Evolutionary conservation across 2,329 filamentous ascomycete species (phyloP).

Genomic region (Colletotrichum lentis): DNA sequence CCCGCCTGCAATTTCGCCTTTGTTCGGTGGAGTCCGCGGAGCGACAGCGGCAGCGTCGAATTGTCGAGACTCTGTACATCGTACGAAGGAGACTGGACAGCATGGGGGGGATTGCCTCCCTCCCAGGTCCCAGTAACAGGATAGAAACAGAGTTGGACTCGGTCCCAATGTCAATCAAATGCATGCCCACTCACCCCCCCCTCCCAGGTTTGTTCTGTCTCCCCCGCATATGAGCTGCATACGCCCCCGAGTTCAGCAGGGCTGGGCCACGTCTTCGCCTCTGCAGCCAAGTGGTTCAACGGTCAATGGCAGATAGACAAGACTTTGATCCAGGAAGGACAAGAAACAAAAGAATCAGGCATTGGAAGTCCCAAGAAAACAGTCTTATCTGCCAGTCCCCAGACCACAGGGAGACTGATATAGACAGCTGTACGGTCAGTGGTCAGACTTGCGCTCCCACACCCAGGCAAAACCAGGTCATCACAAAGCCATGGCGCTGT

Average conservation of each 20-base stretch:
- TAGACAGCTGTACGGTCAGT: slow-evolving; percentile 8
- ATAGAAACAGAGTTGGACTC: neutral
- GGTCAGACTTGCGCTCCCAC: slow-evolving; percentile 3
- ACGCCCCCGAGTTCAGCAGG: neutral
- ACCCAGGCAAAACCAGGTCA: neutral
- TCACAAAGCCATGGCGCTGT: neutral
- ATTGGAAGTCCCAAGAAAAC: neutral
- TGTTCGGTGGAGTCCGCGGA: neutral
- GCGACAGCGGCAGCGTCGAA: neutral
- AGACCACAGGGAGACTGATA: neutral
- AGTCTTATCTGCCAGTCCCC: neutral
- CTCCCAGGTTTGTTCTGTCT: neutral
- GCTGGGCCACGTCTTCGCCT: neutral
- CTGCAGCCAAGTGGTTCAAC: neutral
- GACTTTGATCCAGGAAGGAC: neutral
- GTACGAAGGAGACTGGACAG: neutral
- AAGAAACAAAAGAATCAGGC: slow-evolving; percentile 3
- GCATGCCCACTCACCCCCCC: too few species aligned
- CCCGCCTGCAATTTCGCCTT: neutral
- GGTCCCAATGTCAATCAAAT: too few species aligned
- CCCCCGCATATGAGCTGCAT: slow-evolving; percentile 1
- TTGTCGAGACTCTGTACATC: neutral
- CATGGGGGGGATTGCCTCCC: neutral
- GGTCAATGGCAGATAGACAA: slow-evolving; percentile 7
- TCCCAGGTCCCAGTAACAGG: neutral